Evolutionary conservation across 306 rosid genomes (phyloP).

Genomic region (Quercus alba): DNA sequence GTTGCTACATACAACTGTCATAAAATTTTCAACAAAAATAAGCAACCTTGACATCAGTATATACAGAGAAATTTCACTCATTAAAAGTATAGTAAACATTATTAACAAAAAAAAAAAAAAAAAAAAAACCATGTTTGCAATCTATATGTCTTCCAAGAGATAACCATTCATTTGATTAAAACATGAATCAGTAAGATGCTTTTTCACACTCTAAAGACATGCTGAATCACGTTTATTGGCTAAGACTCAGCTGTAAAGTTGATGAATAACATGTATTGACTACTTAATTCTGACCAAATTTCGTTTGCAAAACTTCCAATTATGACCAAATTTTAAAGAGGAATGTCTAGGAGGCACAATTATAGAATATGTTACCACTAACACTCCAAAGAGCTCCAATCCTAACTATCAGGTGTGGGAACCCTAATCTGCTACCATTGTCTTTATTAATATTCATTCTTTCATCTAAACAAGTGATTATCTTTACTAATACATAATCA

Average conservation of each 20-base stretch:
- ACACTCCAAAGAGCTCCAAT: neutral
- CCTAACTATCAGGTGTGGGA: neutral
- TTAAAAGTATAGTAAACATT: too few relatives aligned
- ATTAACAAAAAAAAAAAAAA: neutral
- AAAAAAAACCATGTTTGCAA: neutral
- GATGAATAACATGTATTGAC: neutral
- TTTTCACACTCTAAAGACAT: neutral
- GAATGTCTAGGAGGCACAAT: neutral
- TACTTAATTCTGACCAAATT: neutral
- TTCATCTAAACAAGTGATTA: neutral
- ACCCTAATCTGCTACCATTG: neutral
- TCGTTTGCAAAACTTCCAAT: neutral
- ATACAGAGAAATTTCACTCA: neutral
- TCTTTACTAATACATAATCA: neutral
- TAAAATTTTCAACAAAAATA: conserved; percentile 9
- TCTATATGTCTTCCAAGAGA: neutral
- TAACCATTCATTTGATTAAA: neutral
- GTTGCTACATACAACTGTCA: conserved; percentile 89
- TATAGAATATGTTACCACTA: neutral
- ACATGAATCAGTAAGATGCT: neutral
- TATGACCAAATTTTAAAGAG: neutral
- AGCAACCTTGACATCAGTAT: conserved; percentile 6
- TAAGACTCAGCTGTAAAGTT: neutral
- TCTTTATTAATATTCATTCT: neutral
- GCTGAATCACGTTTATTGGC: neutral